Base-by-base conservation (phyloP, 148 eudicot species). In the Heliosperma pusillum region DNA sequence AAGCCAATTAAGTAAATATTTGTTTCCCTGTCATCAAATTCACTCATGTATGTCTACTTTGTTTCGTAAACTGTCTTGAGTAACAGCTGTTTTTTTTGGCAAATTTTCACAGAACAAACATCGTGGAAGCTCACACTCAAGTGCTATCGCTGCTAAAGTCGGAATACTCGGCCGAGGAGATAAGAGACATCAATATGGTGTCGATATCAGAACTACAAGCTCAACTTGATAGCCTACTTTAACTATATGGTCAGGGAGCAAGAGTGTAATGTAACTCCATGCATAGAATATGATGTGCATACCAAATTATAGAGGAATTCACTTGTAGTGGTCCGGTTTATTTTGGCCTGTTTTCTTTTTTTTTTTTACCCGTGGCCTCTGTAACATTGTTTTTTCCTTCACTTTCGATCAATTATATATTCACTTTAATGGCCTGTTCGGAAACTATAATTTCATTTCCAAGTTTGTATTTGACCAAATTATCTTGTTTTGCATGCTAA, bases 1-100 rank as follows among this genome's bases (percentile, higher is more conserved):
- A 95, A 88, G 86, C 99, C 99, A 33, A 92, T 95, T 52, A 95
- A 88, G 99, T 92, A 86, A 50, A 84, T 91, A 73, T 79, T 52
- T 79, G 21, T 36, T 27, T n/a, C 27, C 47, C 26, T 42, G 24
- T 13, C 19, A 16, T 44, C 42, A 26, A 75, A 16, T 5, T 20
- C 6, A 19, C n/a, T 30, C 64, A 19, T 47, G 55, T n/a, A 29
- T 44, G 10, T 53, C 24, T 26, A 29, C 45, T 7, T n/a, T 42
- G 15, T 45, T 60, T 30, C 0, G 12, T 44, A 40, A 20, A 8
- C 45, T 22, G 15, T 42, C 13, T 10, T 19, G 26, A 25, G 17
- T 19, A 6, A 24, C 30, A 40, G 21, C 22, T 79, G 44, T 30
- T 58, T 30, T 45, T 16, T 36, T 50, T 21, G 13, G 30, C 7